phyloP scores from a whole-genome alignment of 345 rosid genomes.

The Pelargonium nanum region DNA sequence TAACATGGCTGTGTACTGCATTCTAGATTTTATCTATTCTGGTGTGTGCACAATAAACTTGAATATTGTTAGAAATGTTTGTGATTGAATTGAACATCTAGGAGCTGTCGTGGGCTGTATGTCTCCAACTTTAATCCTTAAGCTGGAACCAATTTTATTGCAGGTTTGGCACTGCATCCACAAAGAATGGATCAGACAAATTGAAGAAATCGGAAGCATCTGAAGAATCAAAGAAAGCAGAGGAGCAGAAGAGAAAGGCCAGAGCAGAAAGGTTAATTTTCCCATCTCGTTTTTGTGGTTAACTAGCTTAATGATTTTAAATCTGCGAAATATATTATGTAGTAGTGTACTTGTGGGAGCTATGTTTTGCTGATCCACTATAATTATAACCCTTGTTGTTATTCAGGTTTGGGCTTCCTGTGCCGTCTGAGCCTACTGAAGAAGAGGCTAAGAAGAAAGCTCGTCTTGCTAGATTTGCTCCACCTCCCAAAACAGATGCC shows the following conservation, averaged over 20 bases:
- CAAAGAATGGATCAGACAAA: conserved; percentile 26
- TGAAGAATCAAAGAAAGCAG: conserved; percentile 45
- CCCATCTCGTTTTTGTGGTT: background rate
- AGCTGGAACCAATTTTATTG: conserved; percentile 3
- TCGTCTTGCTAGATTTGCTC: conserved; percentile 64
- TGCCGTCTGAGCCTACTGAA: conserved; percentile 29
- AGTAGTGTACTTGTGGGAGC: background rate
- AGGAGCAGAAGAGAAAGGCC: conserved; percentile 81
- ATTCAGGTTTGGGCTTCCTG: conserved; percentile 61
- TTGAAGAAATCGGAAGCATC: conserved; percentile 40
- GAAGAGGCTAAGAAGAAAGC: conserved; percentile 82
- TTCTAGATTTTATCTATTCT: no score
- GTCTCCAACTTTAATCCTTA: background rate
- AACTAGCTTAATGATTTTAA: background rate
- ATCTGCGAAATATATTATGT: background rate
- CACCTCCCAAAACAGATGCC: conserved; percentile 38
- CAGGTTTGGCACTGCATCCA: conserved; percentile 66
- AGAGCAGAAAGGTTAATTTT: conserved; percentile 75
- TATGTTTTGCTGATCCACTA: no score
- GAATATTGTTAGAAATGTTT: background rate
- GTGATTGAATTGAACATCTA: background rate
- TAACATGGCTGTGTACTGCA: no score
- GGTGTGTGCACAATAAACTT: no score
- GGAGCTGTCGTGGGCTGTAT: background rate
- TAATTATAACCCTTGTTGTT: background rate